Percentiles rank a stretch among this genome's conserved stretches.
Conservation (phyloP, 768 basidiomycete species). For the Fibroporia radiculosa region DNA sequence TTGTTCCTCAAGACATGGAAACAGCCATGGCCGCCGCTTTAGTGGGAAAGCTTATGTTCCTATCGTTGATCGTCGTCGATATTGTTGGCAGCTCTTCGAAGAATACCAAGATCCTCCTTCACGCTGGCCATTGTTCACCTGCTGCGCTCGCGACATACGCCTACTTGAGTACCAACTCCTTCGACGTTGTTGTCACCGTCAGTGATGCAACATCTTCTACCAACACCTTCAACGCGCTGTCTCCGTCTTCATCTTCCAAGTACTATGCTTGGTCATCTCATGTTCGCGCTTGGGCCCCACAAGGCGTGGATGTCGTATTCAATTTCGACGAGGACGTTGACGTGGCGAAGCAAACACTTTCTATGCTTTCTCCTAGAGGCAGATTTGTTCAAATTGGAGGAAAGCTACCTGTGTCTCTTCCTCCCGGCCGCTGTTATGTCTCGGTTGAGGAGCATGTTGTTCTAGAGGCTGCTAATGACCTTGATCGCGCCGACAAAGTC, state of each 20-base stretch:
- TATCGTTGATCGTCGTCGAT: background rate
- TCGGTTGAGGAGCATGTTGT: slow-evolving; percentile 4
- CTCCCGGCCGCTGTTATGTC: slow-evolving; percentile 2
- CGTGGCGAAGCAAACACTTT: slow-evolving; percentile 2
- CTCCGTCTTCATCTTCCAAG: background rate
- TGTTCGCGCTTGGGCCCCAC: background rate
- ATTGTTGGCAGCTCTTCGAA: background rate
- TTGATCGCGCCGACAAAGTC: too few relatives aligned
- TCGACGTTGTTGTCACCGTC: background rate
- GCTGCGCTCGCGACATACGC: slow-evolving; percentile 1
- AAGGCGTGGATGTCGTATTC: slow-evolving; percentile 8
- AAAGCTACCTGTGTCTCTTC: slow-evolving; percentile 1
- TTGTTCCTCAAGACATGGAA: background rate
- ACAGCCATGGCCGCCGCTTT: background rate
- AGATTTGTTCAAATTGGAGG: slow-evolving; percentile 6
- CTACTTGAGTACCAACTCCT: background rate
- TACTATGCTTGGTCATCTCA: slow-evolving; percentile 1
- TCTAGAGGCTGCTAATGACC: background rate
- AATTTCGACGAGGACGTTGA: slow-evolving; percentile 4
- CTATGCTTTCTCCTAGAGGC: slow-evolving; percentile 2
- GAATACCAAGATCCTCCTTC: slow-evolving; percentile 1
- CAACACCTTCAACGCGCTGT: background rate
- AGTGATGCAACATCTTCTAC: background rate
- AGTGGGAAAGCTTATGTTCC: background rate
- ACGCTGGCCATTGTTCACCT: slow-evolving; percentile 1